Evolutionary conservation across 2,329 filamentous ascomycete genomes (phyloP).

Genomic region (Trichoderma atroviride): DNA sequence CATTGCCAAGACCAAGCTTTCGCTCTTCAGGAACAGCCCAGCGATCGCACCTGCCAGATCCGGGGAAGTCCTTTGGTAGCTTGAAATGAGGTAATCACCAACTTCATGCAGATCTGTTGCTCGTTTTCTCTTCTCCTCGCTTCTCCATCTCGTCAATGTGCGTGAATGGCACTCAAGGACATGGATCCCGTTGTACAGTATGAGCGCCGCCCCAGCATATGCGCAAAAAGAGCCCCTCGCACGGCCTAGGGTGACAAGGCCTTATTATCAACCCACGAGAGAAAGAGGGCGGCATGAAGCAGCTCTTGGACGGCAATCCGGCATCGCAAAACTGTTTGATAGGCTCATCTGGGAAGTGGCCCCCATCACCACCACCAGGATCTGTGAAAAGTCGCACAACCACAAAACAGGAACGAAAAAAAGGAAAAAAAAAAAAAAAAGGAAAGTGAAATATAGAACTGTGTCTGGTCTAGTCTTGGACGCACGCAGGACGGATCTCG

Average conservation of each 20-base stretch:
- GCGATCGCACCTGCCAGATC: constrained; percentile 19
- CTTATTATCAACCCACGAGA: neutral
- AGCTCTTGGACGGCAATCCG: constrained; percentile 12
- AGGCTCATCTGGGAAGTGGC: neutral
- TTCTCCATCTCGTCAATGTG: neutral
- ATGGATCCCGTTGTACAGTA: neutral
- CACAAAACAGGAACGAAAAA: neutral
- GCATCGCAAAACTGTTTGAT: constrained; percentile 20
- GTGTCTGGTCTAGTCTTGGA: neutral
- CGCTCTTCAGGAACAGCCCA: constrained; percentile 10
- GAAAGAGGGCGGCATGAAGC: neutral
- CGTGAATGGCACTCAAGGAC: neutral
- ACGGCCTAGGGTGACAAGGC: neutral
- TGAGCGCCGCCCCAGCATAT: neutral
- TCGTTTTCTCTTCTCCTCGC: neutral
- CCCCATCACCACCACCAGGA: constrained; percentile 3
- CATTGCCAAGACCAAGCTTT: constrained; percentile 10
- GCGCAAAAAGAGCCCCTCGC: neutral
- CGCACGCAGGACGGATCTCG: neutral
- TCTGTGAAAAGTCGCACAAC: constrained; percentile 4
- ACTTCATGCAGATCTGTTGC: neutral
- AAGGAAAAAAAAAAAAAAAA: no score
- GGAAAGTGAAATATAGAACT: neutral
- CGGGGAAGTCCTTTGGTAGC: neutral
- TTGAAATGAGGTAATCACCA: neutral